Evolutionary conservation across 2,329 filamentous ascomycete genomes (phyloP).

Genomic region (Xylaria sp.): DNA sequence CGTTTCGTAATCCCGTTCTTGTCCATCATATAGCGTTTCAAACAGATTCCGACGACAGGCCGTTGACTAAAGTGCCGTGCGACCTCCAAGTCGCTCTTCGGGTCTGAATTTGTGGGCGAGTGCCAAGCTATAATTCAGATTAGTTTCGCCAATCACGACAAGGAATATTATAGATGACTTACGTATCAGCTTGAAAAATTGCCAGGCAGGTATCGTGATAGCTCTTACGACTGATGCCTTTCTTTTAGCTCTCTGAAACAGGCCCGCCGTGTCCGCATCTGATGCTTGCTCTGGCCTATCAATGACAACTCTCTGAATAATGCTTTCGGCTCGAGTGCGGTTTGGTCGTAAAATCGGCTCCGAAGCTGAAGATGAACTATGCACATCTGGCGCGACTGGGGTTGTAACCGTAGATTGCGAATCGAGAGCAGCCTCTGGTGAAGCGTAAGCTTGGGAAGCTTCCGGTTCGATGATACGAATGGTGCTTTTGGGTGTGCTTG

Average conservation of each 20-base stretch:
- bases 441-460: constrained; percentile 37
- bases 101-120: constrained; percentile 65
- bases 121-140: constrained; percentile 77
- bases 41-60: constrained; percentile 89
- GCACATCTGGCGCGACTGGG: background rate
- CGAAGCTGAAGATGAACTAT: constrained; percentile 31
- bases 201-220: constrained; percentile 95
- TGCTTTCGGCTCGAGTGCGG: constrained; percentile 61
- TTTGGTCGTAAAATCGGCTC: constrained; percentile 42
- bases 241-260: constrained; percentile 57
- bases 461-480: constrained; percentile 50
- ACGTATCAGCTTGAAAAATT: constrained; percentile 95
- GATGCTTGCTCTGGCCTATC: constrained; percentile 59
- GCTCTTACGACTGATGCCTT: constrained; percentile 73
- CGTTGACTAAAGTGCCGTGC: constrained; percentile 87
- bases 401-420: constrained; percentile 19
- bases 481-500: constrained; percentile 47
- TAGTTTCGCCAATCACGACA: constrained; percentile 43
- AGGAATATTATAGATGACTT: constrained; percentile 52
- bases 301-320: constrained; percentile 69
- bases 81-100: constrained; percentile 78
- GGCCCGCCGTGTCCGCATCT: constrained; percentile 54
- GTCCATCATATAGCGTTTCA: constrained; percentile 88
- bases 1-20: constrained; percentile 74
- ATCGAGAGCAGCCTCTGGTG: constrained; percentile 33